A percentile compares a stretch with the other conserved stretches of the same genome.
phyloP scores from a whole-genome alignment of 2,329 filamentous ascomycete species.

The Myriosclerotinia duriaeana region DNA sequence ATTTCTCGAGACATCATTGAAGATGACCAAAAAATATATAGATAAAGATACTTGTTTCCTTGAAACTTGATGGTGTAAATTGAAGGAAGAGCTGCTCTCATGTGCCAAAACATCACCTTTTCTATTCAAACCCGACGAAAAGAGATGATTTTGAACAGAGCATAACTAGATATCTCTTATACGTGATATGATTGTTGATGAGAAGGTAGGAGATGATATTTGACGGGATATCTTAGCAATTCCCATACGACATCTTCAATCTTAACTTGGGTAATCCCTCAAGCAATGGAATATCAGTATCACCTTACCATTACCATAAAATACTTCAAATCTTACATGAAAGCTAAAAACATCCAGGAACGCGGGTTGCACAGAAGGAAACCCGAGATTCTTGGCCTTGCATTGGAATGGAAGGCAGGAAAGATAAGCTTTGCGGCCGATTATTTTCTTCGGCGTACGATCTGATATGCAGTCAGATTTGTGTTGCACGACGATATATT shows the following conservation, averaged over 20 bases:
- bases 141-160: not conserved
- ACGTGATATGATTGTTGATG: not conserved
- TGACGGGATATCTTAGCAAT: too few relatives aligned
- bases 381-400: not conserved
- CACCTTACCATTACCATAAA: not conserved
- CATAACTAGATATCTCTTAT: not conserved
- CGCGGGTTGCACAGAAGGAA: not conserved
- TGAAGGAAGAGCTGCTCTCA: not conserved
- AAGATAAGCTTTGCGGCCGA: not conserved
- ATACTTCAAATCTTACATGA: not conserved
- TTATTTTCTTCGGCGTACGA: not conserved
- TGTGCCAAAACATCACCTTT: not conserved
- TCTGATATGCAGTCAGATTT: not conserved
- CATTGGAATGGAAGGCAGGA: not conserved
- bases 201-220: not conserved
- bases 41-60: not conserved
- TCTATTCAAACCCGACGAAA: not conserved
- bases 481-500: not conserved
- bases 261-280: too few relatives aligned
- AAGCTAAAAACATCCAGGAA: not conserved
- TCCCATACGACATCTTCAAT: too few relatives aligned
- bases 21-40: too few relatives aligned
- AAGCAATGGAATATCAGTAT: not conserved
- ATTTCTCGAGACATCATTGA: too few relatives aligned
- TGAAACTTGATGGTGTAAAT: not conserved